These are phyloP conservation scores for Fusarium denticulatum DNA, from an alignment of 2,329 filamentous ascomycete genomes.

Conservation along the genomic window DNA sequence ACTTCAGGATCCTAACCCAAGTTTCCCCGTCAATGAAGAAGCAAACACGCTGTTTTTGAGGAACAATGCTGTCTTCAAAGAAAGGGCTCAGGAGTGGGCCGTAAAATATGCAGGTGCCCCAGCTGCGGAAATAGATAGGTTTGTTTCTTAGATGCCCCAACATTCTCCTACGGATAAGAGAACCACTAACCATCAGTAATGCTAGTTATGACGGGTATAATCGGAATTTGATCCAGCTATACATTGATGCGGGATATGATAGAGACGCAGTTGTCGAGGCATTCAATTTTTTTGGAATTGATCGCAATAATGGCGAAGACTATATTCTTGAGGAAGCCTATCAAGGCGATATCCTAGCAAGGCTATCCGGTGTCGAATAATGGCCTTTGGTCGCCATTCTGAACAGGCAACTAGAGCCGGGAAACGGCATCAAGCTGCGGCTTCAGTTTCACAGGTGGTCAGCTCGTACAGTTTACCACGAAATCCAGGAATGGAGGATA, in stretches of 20 bases:
- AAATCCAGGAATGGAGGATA: too few species aligned
- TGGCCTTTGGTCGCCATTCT: too few species aligned
- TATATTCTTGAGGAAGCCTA: neutral
- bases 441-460: too few species aligned
- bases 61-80: neutral
- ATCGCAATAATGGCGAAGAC: neutral
- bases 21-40: neutral
- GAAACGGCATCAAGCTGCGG: too few species aligned
- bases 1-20: neutral
- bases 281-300: neutral
- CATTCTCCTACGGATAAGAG: too few species aligned
- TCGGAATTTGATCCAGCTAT: rapidly evolving
- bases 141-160: neutral
- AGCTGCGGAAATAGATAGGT: neutral
- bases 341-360: neutral
- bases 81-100: neutral
- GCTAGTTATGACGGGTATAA: neutral
- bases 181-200: neutral
- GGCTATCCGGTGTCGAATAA: neutral
- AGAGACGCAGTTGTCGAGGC: neutral
- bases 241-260: neutral
- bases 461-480: too few species aligned
- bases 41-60: neutral
- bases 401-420: too few species aligned
- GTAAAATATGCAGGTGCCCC: neutral